phyloP scores from a whole-genome alignment of 2,329 filamentous ascomycete genomes.

The Beauveria rudraprayagi region DNA sequence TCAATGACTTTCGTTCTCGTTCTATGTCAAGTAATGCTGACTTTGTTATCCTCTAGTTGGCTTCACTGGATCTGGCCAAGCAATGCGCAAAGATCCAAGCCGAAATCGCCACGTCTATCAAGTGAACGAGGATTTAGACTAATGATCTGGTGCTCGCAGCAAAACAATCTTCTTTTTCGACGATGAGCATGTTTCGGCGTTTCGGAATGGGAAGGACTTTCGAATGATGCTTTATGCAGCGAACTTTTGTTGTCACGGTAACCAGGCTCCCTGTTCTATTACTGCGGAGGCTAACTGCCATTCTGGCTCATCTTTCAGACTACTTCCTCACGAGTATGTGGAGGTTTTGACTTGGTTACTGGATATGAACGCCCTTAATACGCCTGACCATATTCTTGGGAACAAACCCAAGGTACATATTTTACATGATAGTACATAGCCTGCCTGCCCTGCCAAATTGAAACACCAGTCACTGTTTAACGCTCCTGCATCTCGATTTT shows the following conservation, averaged over 20 bases:
- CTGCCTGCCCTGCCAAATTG: background rate
- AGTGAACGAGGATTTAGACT: conserved; percentile 65
- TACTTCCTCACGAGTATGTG: background rate
- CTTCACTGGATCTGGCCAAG: conserved; percentile 89
- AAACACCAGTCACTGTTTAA: conserved; percentile 3
- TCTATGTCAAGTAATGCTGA: background rate
- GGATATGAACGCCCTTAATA: background rate
- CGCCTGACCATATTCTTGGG: background rate
- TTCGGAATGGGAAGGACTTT: conserved; percentile 10
- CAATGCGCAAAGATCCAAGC: conserved; percentile 87
- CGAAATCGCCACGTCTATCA: conserved; percentile 81
- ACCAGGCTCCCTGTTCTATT: conserved; percentile 24
- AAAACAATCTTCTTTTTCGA: conserved; percentile 14
- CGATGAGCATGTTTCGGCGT: conserved; percentile 14
- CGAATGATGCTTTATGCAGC: background rate
- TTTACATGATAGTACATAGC: conserved; percentile 1
- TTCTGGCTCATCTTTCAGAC: conserved; percentile 12
- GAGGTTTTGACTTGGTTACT: background rate
- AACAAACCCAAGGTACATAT: background rate
- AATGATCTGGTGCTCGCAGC: conserved; percentile 27
- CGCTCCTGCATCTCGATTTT: conserved; percentile 31
- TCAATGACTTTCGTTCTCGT: no score
- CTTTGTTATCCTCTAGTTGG: conserved; percentile 56
- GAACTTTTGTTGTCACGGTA: conserved; percentile 19
- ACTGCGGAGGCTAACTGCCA: conserved; percentile 35